Base-by-base conservation (phyloP, 2,329 filamentous ascomycete genomes). In the Colletotrichum tropicicola region DNA sequence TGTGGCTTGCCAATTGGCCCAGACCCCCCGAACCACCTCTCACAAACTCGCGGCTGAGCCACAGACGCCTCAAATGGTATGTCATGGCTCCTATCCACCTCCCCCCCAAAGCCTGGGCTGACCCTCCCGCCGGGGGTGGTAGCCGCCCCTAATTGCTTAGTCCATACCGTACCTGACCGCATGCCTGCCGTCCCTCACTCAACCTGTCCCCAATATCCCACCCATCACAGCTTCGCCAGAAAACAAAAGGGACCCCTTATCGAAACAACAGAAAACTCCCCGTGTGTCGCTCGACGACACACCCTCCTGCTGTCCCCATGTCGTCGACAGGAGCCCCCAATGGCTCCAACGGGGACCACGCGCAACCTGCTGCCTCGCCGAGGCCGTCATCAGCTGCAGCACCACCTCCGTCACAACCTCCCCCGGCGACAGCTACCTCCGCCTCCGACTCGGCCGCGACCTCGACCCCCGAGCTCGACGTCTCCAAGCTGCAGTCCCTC, bases 401-500 rank as follows among this genome's bases (percentile, higher is more conserved):
- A n/a, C 59, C 66, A 13, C 64, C 68, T 44, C 68, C 70, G 57
- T 63, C 68, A 57, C 71, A 54, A 37, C 48, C 61, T 19, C 56
- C 48, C 2, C 59, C 28, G 65, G 67, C 69, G 77, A 68, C 69
- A 73, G 67, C 68, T 53, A 70, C 73, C 74, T 65, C 73, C 73
- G 66, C 77, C 69, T 70, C 75, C 66, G 71, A 78, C 70, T 70
- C 79, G 68, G 82, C 78, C 69, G 78, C 83, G 65, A 79, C 78
- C 68, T 73, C 80, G 60, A 90, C 88, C 73, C 91, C 90, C 53
- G 92, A 97, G 83, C 92, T 99, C 77, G 94, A 99, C 75, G 82
- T 97, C 70, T 82, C 90, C 73, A 97, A 97, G 84, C 89, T 99
- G 49, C 91, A 97, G 78, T 87, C 92, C 55, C 88, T 98, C 48